phyloP scores from a whole-genome alignment of 2,329 filamentous ascomycete species.

The Pseudogymnoascus sp. region DNA sequence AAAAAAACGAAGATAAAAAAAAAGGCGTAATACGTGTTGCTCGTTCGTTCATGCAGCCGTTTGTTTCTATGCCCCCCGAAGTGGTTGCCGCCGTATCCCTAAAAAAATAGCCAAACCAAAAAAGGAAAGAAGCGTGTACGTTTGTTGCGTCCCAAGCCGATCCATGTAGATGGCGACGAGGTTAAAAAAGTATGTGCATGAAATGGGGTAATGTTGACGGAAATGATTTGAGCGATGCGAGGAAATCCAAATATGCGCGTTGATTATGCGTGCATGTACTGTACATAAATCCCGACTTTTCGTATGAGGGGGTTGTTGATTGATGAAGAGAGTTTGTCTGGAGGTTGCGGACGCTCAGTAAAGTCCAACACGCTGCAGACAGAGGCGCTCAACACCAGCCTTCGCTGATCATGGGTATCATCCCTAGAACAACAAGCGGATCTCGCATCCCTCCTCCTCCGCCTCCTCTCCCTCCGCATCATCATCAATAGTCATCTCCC shows the following conservation, averaged over 20 bases:
- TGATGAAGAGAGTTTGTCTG: not conserved
- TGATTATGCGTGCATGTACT: not conserved
- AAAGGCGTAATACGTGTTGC: conserved; percentile 5
- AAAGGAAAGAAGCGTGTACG: not conserved
- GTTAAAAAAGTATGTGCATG: not conserved
- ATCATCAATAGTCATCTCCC: conserved; percentile 54
- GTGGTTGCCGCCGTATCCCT: not conserved
- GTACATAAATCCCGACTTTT: not conserved
- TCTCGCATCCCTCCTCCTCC: conserved; percentile 25
- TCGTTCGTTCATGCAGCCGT: not conserved
- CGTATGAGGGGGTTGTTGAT: not conserved
- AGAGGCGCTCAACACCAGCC: not conserved
- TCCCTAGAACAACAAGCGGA: conserved; percentile 30
- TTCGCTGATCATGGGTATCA: not conserved
- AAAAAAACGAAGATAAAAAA: not conserved
- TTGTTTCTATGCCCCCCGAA: not conserved
- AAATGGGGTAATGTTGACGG: not conserved
- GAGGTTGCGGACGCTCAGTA: not conserved
- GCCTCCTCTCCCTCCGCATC: conserved; percentile 16
- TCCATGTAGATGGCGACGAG: not conserved
- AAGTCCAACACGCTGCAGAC: not conserved
- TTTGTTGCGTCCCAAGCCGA: not conserved
- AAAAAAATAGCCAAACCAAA: not conserved
- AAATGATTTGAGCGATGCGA: not conserved
- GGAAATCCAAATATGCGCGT: not conserved